phyloP scores from a whole-genome alignment of 2,329 filamentous ascomycete species.

The Leptoxyphium fumago region DNA sequence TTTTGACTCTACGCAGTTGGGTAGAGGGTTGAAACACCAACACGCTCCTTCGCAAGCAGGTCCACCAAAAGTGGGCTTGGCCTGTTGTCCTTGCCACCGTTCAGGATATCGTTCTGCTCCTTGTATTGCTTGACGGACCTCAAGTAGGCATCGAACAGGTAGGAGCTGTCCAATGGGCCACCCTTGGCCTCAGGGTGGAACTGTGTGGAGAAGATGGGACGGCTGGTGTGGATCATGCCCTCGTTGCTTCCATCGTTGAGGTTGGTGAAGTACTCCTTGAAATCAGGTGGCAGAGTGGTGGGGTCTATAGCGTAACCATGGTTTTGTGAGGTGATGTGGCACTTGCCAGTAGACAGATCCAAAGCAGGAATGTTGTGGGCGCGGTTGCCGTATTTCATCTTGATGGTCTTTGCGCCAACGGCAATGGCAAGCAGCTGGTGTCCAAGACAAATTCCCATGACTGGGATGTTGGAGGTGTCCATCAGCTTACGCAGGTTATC shows the following conservation, averaged over 20 bases:
- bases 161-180: constrained; percentile 86
- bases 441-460: constrained; percentile 96
- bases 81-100: constrained; percentile 64
- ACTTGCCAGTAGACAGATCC: constrained; percentile 87
- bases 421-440: constrained; percentile 92
- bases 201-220: constrained; percentile 95
- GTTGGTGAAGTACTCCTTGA: constrained; percentile 98
- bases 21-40: constrained; percentile 47
- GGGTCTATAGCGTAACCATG: constrained; percentile 93
- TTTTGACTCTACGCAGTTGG: no score
- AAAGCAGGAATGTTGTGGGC: constrained; percentile 96
- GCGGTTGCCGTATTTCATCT: constrained; percentile 98
- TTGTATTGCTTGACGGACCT: constrained; percentile 84
- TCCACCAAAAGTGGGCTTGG: constrained; percentile 81
- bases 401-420: constrained; percentile 76
- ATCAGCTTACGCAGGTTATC: constrained; percentile 86
- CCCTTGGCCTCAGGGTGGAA: constrained; percentile 99
- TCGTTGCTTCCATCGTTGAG: constrained; percentile 96
- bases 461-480: constrained; percentile 75
- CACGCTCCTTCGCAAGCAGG: constrained; percentile 82
- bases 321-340: constrained; percentile 98
- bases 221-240: constrained; percentile 89
- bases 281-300: constrained; percentile 65
- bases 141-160: constrained; percentile 93
- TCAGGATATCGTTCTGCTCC: constrained; percentile 57